Evolutionary conservation across 306 rosid species (phyloP).

Genomic region (Leucaena leucocephala): DNA sequence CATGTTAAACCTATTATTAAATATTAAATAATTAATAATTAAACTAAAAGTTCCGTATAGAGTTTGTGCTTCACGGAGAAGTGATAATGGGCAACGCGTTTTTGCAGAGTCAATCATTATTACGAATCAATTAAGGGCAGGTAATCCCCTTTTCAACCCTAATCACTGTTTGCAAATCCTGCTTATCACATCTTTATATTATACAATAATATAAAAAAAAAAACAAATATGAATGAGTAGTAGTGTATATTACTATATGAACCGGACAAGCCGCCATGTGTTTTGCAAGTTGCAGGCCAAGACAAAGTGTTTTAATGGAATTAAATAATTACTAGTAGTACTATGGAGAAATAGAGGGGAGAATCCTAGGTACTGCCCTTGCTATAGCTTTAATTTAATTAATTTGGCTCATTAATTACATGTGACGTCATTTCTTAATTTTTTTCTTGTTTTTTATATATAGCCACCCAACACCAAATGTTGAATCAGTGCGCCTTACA

Average conservation of each 20-base stretch:
- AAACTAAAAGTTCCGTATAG: not conserved
- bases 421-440: not conserved
- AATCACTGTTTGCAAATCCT: conserved; percentile 22
- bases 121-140: conserved; percentile 1
- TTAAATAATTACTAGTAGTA: not conserved
- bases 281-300: conserved; percentile 5
- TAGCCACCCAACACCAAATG: not conserved
- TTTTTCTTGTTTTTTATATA: not conserved
- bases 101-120: not conserved
- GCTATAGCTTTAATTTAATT: not conserved
- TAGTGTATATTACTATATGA: not conserved
- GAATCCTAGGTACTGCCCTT: conserved; percentile 33
- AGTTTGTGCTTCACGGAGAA: not conserved
- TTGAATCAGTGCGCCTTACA: not conserved
- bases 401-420: not conserved
- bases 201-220: not conserved
- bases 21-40: not conserved
- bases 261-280: not conserved
- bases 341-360: conserved; percentile 35
- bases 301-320: not conserved
- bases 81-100: conserved; percentile 20
- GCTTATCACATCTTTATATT: not conserved
- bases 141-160: conserved; percentile 16
- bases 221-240: too few relatives aligned
- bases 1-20: not conserved